These are phyloP conservation scores for Endoconidiophora polonica DNA, from an alignment of 2,329 filamentous ascomycete species.

Conservation along the genomic window DNA sequence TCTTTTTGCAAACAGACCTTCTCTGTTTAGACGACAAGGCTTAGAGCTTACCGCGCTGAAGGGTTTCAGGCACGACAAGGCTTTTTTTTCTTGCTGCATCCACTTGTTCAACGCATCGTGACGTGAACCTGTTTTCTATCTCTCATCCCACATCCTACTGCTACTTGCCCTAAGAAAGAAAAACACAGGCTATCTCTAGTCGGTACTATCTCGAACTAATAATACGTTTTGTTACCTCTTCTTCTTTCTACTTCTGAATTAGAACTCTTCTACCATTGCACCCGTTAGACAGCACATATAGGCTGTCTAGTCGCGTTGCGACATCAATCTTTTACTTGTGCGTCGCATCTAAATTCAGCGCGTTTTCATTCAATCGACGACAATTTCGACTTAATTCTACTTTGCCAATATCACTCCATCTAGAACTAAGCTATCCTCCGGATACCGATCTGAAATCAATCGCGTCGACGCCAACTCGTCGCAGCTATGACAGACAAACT, in stretches of 20 bases:
- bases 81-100: constrained; percentile 3
- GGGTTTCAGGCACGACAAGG: constrained; percentile 6
- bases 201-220: no score
- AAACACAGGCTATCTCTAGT: no score
- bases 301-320: no score
- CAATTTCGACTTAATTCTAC: background rate
- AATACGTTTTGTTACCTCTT: no score
- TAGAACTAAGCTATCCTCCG: no score
- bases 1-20: background rate
- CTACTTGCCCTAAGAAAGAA: no score
- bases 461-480: background rate
- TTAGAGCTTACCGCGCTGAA: background rate
- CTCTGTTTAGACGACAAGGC: background rate
- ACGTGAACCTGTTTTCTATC: constrained; percentile 6
- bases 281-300: no score
- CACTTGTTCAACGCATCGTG: constrained; percentile 5
- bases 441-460: no score
- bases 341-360: background rate
- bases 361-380: background rate
- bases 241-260: no score
- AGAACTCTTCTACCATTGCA: no score
- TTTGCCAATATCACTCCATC: background rate
- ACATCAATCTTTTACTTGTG: no score
- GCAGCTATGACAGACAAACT: constrained; percentile 83
- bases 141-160: background rate